These are phyloP conservation scores for Trichosporon asahii DNA, from an alignment of 1,284 basidiomycete genomes.

Conservation along the genomic window DNA sequence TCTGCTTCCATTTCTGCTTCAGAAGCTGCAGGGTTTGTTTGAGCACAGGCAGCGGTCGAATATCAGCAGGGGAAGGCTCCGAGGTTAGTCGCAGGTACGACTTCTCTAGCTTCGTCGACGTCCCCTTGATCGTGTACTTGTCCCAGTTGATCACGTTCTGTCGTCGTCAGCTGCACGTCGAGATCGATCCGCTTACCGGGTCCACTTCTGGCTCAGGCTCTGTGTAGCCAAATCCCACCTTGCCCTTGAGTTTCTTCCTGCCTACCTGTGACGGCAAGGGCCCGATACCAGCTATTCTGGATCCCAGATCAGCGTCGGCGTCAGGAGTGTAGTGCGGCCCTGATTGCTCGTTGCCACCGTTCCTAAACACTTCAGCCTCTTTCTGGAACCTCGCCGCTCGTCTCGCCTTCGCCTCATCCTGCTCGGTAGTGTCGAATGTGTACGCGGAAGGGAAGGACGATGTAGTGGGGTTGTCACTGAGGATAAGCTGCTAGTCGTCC, in stretches of 20 bases:
- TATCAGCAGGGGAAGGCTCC: conserved; percentile 92
- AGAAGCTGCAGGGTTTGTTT: conserved; percentile 81
- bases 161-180: background rate
- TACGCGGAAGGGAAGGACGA: conserved; percentile 22
- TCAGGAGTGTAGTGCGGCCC: conserved; percentile 11
- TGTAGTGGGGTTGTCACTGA: conserved; percentile 16
- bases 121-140: conserved; percentile 89
- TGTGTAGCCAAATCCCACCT: conserved; percentile 36
- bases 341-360: conserved; percentile 6
- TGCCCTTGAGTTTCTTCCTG: conserved; percentile 43
- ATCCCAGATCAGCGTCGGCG: conserved; percentile 8
- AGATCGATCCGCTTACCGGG: conserved; percentile 47
- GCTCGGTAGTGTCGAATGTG: conserved; percentile 32
- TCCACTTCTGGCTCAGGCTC: conserved; percentile 49
- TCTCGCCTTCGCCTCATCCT: conserved; percentile 42
- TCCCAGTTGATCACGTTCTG: conserved; percentile 98
- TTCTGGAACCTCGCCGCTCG: conserved; percentile 43
- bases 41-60: conserved; percentile 81
- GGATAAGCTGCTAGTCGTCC: conserved; percentile 4
- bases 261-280: conserved; percentile 25
- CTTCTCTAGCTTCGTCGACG: conserved; percentile 84
- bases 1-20: conserved; percentile 83
- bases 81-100: conserved; percentile 92
- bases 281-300: conserved; percentile 15
- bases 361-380: conserved; percentile 6